Conservation (phyloP, 257 asterid genomes). For the Haberlea rhodopensis region DNA sequence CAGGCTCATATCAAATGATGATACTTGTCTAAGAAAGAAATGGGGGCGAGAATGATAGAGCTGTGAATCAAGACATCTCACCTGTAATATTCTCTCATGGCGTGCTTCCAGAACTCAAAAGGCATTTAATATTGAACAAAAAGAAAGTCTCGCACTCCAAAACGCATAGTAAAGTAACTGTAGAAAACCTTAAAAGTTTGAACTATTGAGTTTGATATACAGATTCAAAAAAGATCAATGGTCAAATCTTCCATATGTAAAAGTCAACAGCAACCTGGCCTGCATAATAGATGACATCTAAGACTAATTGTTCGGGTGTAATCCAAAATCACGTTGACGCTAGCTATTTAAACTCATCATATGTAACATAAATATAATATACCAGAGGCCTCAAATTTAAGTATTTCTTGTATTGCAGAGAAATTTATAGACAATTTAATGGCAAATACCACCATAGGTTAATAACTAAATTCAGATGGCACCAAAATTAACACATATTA, state of each 20-base stretch:
- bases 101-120: conserved; percentile 49
- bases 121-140: conserved; percentile 34
- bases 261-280: conserved; percentile 40
- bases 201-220: conserved; percentile 35
- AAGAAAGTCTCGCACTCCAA: conserved; percentile 29
- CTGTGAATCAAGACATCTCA: conserved; percentile 36
- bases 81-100: conserved; percentile 40
- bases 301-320: conserved; percentile 38
- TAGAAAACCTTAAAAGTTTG: conserved; percentile 40
- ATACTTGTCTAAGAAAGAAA: conserved; percentile 10
- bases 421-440: background rate
- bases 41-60: conserved; percentile 7
- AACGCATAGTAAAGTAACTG: conserved; percentile 37
- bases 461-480: background rate
- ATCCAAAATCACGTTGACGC: conserved; percentile 13
- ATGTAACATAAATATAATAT: conserved; percentile 1
- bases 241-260: conserved; percentile 39
- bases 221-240: conserved; percentile 39
- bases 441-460: conserved; percentile 1
- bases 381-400: conserved; percentile 16
- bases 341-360: background rate
- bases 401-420: background rate
- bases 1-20: conserved; percentile 17
- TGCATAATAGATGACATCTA: conserved; percentile 42
- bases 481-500: background rate